A percentile compares a stretch with the other conserved stretches of the same genome.
These are phyloP conservation scores for Hanseniaspora thailandica DNA, from an alignment of 805 yeast species.

Conservation along the genomic window DNA sequence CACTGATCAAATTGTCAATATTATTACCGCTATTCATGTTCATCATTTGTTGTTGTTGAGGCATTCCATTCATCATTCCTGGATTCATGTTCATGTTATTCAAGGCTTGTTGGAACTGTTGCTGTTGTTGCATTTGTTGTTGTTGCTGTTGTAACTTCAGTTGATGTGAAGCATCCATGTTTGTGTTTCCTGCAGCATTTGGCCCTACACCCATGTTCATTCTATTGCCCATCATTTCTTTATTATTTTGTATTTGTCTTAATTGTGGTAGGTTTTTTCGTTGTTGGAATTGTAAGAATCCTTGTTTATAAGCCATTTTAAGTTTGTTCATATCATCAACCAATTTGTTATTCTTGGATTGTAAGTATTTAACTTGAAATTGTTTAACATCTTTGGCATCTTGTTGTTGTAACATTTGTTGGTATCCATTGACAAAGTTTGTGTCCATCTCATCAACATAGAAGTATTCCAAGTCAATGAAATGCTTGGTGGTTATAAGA, in stretches of 20 bases:
- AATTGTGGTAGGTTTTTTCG: conserved; percentile 12
- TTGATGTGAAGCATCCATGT: conserved; percentile 15
- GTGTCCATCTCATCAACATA: conserved; percentile 14
- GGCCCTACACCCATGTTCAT: neutral
- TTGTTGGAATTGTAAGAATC: conserved; percentile 10
- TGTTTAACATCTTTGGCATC: conserved; percentile 10
- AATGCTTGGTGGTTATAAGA: conserved; percentile 13
- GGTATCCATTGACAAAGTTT: conserved; percentile 13
- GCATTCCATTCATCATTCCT: conserved; percentile 15
- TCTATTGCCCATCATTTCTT: conserved; percentile 5
- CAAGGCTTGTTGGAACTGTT: conserved; percentile 16
- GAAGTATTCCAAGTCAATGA: conserved; percentile 14
- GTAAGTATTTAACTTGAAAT: conserved; percentile 10
- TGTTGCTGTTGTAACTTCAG: conserved; percentile 18
- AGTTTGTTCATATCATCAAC: conserved; percentile 11
- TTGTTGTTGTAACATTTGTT: conserved; percentile 11
- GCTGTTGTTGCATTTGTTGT: conserved; percentile 16
- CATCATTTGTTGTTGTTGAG: conserved; percentile 15
- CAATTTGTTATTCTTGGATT: conserved; percentile 13
- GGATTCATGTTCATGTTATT: conserved; percentile 6
- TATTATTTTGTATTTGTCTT: conserved; percentile 12
- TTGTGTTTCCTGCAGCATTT: neutral
- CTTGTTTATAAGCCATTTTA: conserved; percentile 11
- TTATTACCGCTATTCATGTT: conserved; percentile 6
- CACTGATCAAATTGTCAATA: conserved; percentile 7